These are phyloP conservation scores for Nemophila menziesii DNA, from an alignment of 257 asterid genomes.

Conservation along the genomic window DNA sequence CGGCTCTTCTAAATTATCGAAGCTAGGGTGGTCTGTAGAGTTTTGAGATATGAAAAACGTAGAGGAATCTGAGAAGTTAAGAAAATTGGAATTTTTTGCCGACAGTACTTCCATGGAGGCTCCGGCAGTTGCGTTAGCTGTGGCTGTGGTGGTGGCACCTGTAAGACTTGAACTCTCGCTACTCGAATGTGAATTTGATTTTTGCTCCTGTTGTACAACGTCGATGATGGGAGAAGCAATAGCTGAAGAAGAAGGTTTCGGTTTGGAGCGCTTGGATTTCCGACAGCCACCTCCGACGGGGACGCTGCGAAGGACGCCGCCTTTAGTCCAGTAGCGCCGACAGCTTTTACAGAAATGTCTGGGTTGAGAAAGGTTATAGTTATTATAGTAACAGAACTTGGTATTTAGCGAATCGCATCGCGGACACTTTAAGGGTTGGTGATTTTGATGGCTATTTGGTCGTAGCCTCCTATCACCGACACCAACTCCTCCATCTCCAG, in stretches of 20 bases:
- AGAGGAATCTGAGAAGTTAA: conserved; percentile 24
- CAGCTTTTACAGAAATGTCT: conserved; percentile 87
- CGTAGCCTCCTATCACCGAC: conserved; percentile 48
- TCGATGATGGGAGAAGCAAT: neutral
- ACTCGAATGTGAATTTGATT: conserved; percentile 42
- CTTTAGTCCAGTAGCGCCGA: conserved; percentile 91
- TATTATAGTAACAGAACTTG: conserved; percentile 78
- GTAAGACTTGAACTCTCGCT: conserved; percentile 74
- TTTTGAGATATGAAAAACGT: conserved; percentile 20
- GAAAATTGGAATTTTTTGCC: conserved; percentile 20
- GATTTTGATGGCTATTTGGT: conserved; percentile 31
- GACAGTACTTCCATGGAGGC: conserved; percentile 33
- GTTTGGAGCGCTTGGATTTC: conserved; percentile 59
- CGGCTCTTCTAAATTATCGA: conserved; percentile 31
- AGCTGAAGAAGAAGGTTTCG: conserved; percentile 14
- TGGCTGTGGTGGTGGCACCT: conserved; percentile 22
- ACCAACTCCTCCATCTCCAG: conserved; percentile 17
- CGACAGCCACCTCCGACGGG: conserved; percentile 96
- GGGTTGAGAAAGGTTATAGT: conserved; percentile 87
- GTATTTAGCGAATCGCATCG: conserved; percentile 85
- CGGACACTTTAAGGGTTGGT: conserved; percentile 65
- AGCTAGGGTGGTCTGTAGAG: conserved; percentile 7
- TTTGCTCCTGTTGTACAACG: conserved; percentile 16
- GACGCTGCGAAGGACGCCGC: conserved; percentile 89
- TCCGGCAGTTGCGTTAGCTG: conserved; percentile 2